Base-by-base conservation (phyloP, 306 rosid species). In the Comarum palustre region DNA sequence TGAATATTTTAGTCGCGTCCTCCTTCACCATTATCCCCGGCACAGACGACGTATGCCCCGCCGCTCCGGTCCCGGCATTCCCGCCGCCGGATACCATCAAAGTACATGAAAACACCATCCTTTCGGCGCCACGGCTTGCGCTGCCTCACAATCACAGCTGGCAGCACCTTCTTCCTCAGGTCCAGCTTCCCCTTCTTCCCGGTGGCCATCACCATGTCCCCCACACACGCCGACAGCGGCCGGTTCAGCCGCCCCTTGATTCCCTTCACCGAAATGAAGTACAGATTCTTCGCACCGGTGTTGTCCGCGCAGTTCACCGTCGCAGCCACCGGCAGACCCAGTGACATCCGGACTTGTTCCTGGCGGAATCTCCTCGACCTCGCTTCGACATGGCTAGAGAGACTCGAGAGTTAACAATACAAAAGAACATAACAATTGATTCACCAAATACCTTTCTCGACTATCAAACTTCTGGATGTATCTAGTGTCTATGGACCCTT, bases 11-110 rank as follows among this genome's bases (percentile, higher is more conserved):
- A 25, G 91, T 74, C 0, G 88, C 82, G 45, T 94, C 99, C 72
- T 94, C 97, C 84, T 94, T 91, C 63, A 84, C 91, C 77, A 83
- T 88, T 25, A 91, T 87, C 48, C 97, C 95, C 24, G 92, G 75
- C 17, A 75, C 80, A 0, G 87, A 84, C 1, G 69, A 68, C 0
- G 77, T 69, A 31, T 83, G 63, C 3, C 86, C 88, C 5, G 58
- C 76, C 0, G 76, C 51, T 19, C 83, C 81, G 4, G 82, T 31
- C 32, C 84, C 87, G 6, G 81, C 57, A 1, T 76, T 16, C 10
- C 82, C 83, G 17, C 75, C 72, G 1, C 86, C 80, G 67, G 36
- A 34, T 41, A 41, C 88, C 92, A 80, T 85, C 88, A 55, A 89
- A 85, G 74, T 82, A 87, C 83, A 83, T 87, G 81, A 41, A 87